Base-by-base conservation (phyloP, 495 filamentous ascomycete genomes). In the Penicillium coprophilum region DNA sequence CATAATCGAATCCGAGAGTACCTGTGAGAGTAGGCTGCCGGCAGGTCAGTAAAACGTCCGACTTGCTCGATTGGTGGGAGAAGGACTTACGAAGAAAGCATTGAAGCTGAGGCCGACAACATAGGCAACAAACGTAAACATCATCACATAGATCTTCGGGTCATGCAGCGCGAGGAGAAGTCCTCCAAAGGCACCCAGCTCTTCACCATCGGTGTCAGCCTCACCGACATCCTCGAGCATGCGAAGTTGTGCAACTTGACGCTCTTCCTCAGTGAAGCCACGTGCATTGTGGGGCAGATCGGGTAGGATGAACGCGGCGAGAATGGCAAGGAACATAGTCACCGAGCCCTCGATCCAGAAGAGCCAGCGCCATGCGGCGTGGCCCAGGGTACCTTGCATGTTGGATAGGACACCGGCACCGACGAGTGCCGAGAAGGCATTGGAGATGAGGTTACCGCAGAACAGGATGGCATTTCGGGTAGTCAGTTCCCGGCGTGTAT, bases 221-320 rank as follows among this genome's bases (percentile, higher is more conserved):
- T 87, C 77, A 13, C 91, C 91, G 46, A 90, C 85, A 66, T 95
- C 90, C 63, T 89, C 86, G 47, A 86, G 73, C n/a, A 92, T 71
- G 8, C 89, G 75, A 73, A 85, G 88, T 49, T 83, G 71, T 13
- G 87, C 88, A 9, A 92, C 73, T 1, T 82, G 76, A 15, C 77
- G 78, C 67, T 92, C 87, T 60, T 87, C 80, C 52, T 87, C 79
- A 9, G 79, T 87, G 40, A 92, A 74, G 77, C 88, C 89, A 6
- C 69, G 70, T 0, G 87, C 88, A 47, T 88, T 91, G 36, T 82
- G 75, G 23, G 89, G 89, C 55, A 90, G 86, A 68, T 93, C 86
- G 2, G 89, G 89, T 19, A 93, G 69, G 28, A 89, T 73, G 54
- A 87, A 85, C 44, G 71, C 82, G 17, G 82, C 76, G 17, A 63